Base-by-base conservation (phyloP, 441 rosid species). In the Brassica balearica region DNA sequence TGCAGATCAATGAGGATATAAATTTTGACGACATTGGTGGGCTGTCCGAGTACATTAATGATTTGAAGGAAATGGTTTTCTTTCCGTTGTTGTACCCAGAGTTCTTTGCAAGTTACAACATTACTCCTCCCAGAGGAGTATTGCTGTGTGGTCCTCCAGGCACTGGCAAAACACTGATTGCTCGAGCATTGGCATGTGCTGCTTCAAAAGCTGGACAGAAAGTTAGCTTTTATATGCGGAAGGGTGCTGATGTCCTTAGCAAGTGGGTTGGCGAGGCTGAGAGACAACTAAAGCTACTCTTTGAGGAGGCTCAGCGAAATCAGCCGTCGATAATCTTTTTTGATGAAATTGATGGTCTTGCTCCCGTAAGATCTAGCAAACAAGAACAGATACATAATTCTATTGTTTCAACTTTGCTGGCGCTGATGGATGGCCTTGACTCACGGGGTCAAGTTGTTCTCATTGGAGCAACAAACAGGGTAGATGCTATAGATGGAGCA, bases 181-280 rank as follows among this genome's bases (percentile, higher is more conserved):
- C 99, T 19, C 87, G 99, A 87, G 99, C 99, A 68, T 87, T 96
- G 81, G 99, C 99, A 55, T 94, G 96, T 88, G 97, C 99, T 88
- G 99, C 99, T 88, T 96, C 99, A 68, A 96, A 88, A 82, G 98
- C 99, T 87, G 99, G 99, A 34, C 98, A 96, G 92, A 96, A 96
- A 84, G 99, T 96, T 74, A 96, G 94, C 80, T 96, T 96, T 88
- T 96, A 96, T 85, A 96, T 96, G 99, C 93, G 99, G 20, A 96
- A 96, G 87, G 99, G 99, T 82, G 99, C 99, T 83, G 99, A 96
- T 84, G 99, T 96, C 53, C 98, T 96, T 81, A 96, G 99, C 87
- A 96, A 96, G 83, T 96, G 99, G 99, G 99, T 96, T 81, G 99
- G 99, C 72, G 99, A 96, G 91, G 99, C 99, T 68, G 99, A 96